These are phyloP conservation scores for Helotiales sp. DNA, from an alignment of 2,329 filamentous ascomycete species.

Conservation along the genomic window DNA sequence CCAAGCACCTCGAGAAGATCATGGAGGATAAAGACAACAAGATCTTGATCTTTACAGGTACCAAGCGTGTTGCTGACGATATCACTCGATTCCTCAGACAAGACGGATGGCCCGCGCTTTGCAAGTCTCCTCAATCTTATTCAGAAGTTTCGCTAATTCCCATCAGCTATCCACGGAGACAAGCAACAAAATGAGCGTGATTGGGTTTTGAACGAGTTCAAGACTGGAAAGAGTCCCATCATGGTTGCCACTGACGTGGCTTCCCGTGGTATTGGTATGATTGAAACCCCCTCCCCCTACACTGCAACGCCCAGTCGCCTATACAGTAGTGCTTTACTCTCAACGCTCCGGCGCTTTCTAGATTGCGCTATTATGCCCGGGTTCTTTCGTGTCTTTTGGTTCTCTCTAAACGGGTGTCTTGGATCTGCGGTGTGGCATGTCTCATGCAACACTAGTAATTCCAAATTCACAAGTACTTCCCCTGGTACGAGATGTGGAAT, in stretches of 20 bases:
- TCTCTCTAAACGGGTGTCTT: constrained; percentile 83
- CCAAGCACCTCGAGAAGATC: constrained; percentile 95
- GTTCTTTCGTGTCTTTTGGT: constrained; percentile 83
- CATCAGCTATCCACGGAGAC: constrained; percentile 91
- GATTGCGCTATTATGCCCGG: constrained; percentile 92
- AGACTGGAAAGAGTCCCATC: constrained; percentile 98
- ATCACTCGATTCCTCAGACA: constrained; percentile 97
- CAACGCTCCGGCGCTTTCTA: constrained; percentile 84
- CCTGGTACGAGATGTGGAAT: constrained; percentile 76
- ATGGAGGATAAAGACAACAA: constrained; percentile 98
- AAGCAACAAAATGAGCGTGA: constrained; percentile 99
- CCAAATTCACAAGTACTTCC: constrained; percentile 70
- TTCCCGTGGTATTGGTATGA: constrained; percentile 99
- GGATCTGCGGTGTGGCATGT: constrained; percentile 76
- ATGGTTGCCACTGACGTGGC: constrained; percentile 99
- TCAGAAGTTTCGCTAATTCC: constrained; percentile 54
- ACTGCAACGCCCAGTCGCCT: constrained; percentile 63
- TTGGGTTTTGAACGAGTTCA: constrained; percentile 99
- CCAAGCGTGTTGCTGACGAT: constrained; percentile 95
- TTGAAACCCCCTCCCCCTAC: constrained; percentile 60
- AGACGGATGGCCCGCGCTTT: constrained; percentile 96
- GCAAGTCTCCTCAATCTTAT: constrained; percentile 62
- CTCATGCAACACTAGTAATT: constrained; percentile 73
- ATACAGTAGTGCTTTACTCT: constrained; percentile 83
- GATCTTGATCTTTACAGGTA: constrained; percentile 90